Evolutionary conservation across 139 green algal genomes (phyloP).

Genomic region (Limnomonas spitsbergensis): DNA sequence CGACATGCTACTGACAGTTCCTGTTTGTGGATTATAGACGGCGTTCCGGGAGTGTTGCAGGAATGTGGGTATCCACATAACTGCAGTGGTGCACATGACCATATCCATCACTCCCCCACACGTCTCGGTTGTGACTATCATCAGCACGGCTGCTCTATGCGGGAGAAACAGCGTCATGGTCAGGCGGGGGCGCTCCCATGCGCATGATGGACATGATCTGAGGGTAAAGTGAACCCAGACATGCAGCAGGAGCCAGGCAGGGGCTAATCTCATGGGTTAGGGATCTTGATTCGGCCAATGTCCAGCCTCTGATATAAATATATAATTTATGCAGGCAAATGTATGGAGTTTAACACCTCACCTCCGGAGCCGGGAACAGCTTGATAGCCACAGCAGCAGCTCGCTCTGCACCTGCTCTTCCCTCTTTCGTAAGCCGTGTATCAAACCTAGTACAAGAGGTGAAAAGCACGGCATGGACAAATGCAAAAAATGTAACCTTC

Average conservation of each 20-base stretch:
- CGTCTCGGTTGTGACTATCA: too few relatives aligned
- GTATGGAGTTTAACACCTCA: slow-evolving; percentile 1
- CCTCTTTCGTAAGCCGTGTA: not conserved
- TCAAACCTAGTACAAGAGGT: slow-evolving; percentile 1
- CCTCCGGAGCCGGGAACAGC: not conserved
- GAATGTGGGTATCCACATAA: too few relatives aligned
- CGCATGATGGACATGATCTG: too few relatives aligned
- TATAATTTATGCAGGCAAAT: too few relatives aligned
- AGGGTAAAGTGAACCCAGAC: too few relatives aligned
- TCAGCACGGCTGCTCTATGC: too few relatives aligned
- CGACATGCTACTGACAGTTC: too few relatives aligned
- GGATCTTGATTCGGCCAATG: not conserved
- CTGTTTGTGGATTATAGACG: not conserved
- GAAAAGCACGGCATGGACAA: not conserved
- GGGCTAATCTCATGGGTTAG: not conserved
- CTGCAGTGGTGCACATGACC: too few relatives aligned
- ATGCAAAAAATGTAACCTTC: not conserved
- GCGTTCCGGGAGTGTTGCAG: not conserved
- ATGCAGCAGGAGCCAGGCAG: not conserved
- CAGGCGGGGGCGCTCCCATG: too few relatives aligned
- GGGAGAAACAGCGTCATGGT: too few relatives aligned
- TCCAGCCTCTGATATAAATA: too few relatives aligned
- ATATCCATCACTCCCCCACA: too few relatives aligned
- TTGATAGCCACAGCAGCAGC: not conserved
- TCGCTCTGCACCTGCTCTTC: not conserved